These are phyloP conservation scores for Amauroascus verrucosus DNA, from an alignment of 2,329 filamentous ascomycete species.

Conservation along the genomic window DNA sequence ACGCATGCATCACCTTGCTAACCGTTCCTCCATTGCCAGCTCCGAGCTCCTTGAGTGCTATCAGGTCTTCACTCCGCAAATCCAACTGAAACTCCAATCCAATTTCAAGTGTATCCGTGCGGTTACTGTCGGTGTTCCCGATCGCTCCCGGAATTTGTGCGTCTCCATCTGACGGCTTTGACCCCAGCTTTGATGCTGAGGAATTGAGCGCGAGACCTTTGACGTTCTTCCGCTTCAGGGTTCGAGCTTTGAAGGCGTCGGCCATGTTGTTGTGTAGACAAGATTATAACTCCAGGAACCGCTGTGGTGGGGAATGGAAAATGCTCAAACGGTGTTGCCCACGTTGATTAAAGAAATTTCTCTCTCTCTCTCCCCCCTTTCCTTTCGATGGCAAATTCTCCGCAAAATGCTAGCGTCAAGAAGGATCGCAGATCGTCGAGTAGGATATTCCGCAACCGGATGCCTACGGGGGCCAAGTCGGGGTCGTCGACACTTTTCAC, in stretches of 20 bases:
- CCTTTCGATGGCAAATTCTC: background rate
- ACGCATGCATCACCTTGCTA: constrained; percentile 92
- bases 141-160: constrained; percentile 50
- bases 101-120: constrained; percentile 73
- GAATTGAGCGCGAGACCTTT: constrained; percentile 86
- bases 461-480: background rate
- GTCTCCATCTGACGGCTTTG: constrained; percentile 63
- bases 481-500: background rate
- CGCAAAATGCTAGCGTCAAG: background rate
- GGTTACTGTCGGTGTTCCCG: constrained; percentile 49
- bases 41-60: constrained; percentile 87
- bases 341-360: background rate
- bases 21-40: constrained; percentile 96
- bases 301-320: background rate
- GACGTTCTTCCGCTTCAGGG: constrained; percentile 98
- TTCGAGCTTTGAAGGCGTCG: constrained; percentile 55
- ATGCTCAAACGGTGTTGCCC: background rate
- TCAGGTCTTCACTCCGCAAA: constrained; percentile 78
- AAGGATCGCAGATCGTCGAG: background rate
- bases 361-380: background rate
- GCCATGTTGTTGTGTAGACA: constrained; percentile 36
- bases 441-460: background rate
- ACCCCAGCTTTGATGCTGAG: constrained; percentile 57
- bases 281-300: background rate
- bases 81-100: constrained; percentile 95